phyloP scores from a whole-genome alignment of 495 filamentous ascomycete genomes.

The Chaetomium fimeti region DNA sequence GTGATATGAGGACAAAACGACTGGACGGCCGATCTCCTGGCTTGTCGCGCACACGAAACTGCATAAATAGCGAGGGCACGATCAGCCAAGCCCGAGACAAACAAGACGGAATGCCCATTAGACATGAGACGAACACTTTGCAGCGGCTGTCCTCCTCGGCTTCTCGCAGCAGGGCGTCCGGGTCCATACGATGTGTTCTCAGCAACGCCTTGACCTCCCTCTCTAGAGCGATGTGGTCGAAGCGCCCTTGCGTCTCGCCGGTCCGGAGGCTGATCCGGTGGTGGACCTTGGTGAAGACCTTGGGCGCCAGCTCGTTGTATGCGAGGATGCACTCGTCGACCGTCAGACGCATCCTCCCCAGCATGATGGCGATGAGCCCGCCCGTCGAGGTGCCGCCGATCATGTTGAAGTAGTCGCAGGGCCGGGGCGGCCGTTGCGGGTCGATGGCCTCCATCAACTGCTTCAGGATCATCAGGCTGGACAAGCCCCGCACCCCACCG shows the following conservation, averaged over 20 bases:
- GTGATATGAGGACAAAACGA: constrained; percentile 48
- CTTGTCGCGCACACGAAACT: constrained; percentile 55
- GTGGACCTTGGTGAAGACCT: constrained; percentile 42
- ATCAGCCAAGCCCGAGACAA: no score
- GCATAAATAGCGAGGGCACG: no score
- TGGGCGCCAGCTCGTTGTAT: constrained; percentile 40
- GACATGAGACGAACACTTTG: constrained; percentile 34
- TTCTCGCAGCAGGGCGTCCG: constrained; percentile 18
- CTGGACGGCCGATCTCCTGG: constrained; percentile 41
- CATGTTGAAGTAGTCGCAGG: constrained; percentile 48
- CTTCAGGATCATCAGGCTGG: constrained; percentile 51
- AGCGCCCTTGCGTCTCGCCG: constrained; percentile 39
- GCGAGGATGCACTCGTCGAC: constrained; percentile 50
- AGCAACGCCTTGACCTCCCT: constrained; percentile 45
- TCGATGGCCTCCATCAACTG: constrained; percentile 51
- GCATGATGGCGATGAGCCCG: constrained; percentile 42
- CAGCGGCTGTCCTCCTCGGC: neutral
- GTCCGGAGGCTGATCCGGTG: constrained; percentile 36
- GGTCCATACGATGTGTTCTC: constrained; percentile 41
- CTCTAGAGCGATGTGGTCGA: constrained; percentile 44
- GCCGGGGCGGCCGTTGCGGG: constrained; percentile 43
- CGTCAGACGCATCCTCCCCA: constrained; percentile 44
- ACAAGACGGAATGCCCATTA: constrained; percentile 9
- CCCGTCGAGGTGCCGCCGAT: constrained; percentile 41
- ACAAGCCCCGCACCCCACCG: constrained; percentile 56